Percentiles rank a stretch among this genome's conserved stretches.
phyloP scores from a whole-genome alignment of 2,329 filamentous ascomycete species.

The Diaporthe eres region DNA sequence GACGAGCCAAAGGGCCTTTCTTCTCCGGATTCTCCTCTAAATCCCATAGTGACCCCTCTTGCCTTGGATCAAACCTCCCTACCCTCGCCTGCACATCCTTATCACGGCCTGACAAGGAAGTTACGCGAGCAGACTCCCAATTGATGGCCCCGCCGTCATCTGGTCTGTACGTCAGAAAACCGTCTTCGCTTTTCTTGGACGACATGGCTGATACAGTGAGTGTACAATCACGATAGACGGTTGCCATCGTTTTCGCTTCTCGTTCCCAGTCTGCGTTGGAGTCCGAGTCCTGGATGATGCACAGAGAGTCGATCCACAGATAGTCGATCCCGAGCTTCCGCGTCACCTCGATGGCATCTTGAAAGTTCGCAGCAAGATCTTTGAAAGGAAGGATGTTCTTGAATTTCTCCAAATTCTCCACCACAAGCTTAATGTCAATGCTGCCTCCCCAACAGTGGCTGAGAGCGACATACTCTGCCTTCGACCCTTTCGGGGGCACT shows the following conservation, averaged over 20 bases:
- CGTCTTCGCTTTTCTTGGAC: not conserved
- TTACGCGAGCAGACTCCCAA: not conserved
- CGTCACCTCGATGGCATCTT: slow-evolving; percentile 22
- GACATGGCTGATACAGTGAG: slow-evolving; percentile 17
- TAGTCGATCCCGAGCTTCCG: slow-evolving; percentile 14
- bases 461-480: slow-evolving; percentile 15
- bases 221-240: slow-evolving; percentile 2
- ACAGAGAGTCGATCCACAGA: slow-evolving; percentile 21
- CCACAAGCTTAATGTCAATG: not conserved
- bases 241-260: slow-evolving; percentile 11
- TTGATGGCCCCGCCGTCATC: not conserved
- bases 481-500: not conserved
- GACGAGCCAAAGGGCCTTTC: not conserved
- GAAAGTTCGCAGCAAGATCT: slow-evolving; percentile 15
- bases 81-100: not conserved
- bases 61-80: not conserved
- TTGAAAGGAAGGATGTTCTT: not conserved
- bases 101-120: not conserved
- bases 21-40: not conserved
- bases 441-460: slow-evolving; percentile 30
- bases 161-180: not conserved
- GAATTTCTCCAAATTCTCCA: not conserved
- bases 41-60: not conserved
- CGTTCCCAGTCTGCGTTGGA: not conserved
- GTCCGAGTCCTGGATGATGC: not conserved